phyloP scores from a whole-genome alignment of 768 basidiomycete species.

The Lactarius hengduanensis region DNA sequence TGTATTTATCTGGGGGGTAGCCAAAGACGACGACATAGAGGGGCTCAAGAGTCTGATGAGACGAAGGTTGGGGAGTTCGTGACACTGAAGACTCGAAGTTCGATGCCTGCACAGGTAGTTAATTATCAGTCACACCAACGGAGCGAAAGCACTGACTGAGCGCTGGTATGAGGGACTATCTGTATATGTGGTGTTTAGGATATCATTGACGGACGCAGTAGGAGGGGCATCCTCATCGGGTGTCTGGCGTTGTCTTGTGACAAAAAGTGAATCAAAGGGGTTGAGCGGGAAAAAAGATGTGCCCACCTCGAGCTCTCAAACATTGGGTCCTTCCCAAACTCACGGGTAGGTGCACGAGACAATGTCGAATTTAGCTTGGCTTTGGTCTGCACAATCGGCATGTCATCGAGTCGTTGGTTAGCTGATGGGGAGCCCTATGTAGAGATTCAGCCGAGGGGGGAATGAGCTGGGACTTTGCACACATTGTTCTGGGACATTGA shows the following conservation, averaged over 20 bases:
- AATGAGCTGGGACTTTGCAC: slow-evolving; percentile 14
- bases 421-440: slow-evolving; percentile 45
- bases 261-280: not conserved
- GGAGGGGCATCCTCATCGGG: slow-evolving; percentile 72
- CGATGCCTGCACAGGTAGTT: slow-evolving; percentile 36
- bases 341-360: slow-evolving; percentile 59
- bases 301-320: slow-evolving; percentile 67
- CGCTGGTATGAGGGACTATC: slow-evolving; percentile 44
- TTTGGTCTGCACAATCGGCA: slow-evolving; percentile 74
- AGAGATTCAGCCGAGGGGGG: not conserved
- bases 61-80: slow-evolving; percentile 26
- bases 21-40: slow-evolving; percentile 80
- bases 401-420: slow-evolving; percentile 66
- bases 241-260: slow-evolving; percentile 22
- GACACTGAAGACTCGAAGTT: slow-evolving; percentile 39
- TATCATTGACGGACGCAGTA: slow-evolving; percentile 69
- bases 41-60: slow-evolving; percentile 39
- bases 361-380: slow-evolving; percentile 75
- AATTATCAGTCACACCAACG: not conserved
- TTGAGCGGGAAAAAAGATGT: slow-evolving; percentile 23
- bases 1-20: slow-evolving; percentile 81
- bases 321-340: slow-evolving; percentile 85
- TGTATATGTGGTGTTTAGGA: slow-evolving; percentile 55
- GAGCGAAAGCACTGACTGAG: slow-evolving; percentile 39
- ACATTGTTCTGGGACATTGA: slow-evolving; percentile 65